A percentile compares a stretch with the other conserved stretches of the same genome.
Evolutionary conservation across 495 filamentous ascomycete genomes (phyloP).

Genomic region (Podospora pseudopauciseta): DNA sequence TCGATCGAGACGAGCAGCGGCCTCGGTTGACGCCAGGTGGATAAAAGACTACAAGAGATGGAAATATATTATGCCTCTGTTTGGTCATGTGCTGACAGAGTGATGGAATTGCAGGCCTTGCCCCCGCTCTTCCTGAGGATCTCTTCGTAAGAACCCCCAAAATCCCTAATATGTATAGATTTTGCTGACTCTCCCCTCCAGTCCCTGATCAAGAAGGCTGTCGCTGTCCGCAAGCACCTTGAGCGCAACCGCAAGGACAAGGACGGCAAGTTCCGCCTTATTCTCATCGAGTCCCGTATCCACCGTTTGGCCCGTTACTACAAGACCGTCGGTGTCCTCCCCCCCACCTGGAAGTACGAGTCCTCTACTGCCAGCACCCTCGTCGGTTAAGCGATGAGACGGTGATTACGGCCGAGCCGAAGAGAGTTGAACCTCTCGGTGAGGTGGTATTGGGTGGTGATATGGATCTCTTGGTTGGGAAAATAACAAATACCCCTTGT

Average conservation of each 20-base stretch:
- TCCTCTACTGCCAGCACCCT: conserved; percentile 60
- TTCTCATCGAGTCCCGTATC: conserved; percentile 99
- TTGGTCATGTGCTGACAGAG: conserved; percentile 97
- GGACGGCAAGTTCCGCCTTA: conserved; percentile 99
- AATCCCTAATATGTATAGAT: neutral
- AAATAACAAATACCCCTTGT: neutral
- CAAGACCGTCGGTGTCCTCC: conserved; percentile 97
- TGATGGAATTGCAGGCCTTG: conserved; percentile 82
- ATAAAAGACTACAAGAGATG: conserved; percentile 6
- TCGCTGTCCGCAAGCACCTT: conserved; percentile 99
- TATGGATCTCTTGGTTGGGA: conserved; percentile 9
- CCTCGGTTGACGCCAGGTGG: conserved; percentile 13
- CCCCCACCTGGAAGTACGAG: conserved; percentile 98
- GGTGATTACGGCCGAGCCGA: conserved; percentile 3
- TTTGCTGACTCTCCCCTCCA: conserved; percentile 30
- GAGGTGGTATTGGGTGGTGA: conserved; percentile 16
- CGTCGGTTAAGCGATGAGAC: conserved; percentile 52
- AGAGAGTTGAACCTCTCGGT: conserved; percentile 3
- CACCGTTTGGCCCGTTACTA: conserved; percentile 94
- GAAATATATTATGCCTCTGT: conserved; percentile 64
- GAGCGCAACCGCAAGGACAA: conserved; percentile 99
- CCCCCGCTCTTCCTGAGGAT: conserved; percentile 96
- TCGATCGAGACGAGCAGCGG: conserved; percentile 4
- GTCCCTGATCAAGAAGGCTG: conserved; percentile 57
- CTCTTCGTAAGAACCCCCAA: conserved; percentile 45